These are phyloP conservation scores for Candida coquimbonensis DNA, from an alignment of 805 yeast genomes.

Conservation along the genomic window DNA sequence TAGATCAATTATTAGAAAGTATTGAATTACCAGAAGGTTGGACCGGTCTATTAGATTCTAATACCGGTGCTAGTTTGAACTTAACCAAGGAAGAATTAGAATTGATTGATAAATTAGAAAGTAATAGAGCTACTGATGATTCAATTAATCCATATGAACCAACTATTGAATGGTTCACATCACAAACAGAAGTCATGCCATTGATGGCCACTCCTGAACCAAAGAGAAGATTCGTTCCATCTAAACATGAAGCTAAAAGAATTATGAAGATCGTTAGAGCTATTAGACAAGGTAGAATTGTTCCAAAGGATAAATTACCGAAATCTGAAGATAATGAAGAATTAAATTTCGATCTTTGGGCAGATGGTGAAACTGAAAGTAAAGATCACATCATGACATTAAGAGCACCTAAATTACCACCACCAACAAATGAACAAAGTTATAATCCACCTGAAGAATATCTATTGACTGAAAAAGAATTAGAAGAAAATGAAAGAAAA, in stretches of 20 bases:
- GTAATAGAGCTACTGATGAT: constrained; percentile 78
- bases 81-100: constrained; percentile 84
- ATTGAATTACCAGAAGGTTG: constrained; percentile 97
- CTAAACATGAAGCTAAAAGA: constrained; percentile 93
- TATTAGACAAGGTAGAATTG: constrained; percentile 90
- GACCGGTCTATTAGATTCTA: constrained; percentile 92
- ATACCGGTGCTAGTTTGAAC: constrained; percentile 80
- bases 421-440: constrained; percentile 94
- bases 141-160: constrained; percentile 85
- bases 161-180: constrained; percentile 91
- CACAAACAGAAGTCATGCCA: constrained; percentile 81
- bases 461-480: constrained; percentile 71
- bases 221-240: constrained; percentile 92
- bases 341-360: constrained; percentile 78
- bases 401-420: constrained; percentile 92
- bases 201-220: constrained; percentile 94
- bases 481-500: constrained; percentile 70
- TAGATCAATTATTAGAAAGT: constrained; percentile 80
- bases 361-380: constrained; percentile 50
- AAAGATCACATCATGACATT: constrained; percentile 82
- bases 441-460: constrained; percentile 98
- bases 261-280: constrained; percentile 95
- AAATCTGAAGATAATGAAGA: constrained; percentile 46
- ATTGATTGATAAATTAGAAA: constrained; percentile 77
- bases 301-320: constrained; percentile 58